These are phyloP conservation scores for Cladosporium sp. DNA, from an alignment of 2,329 filamentous ascomycete species.

Conservation along the genomic window DNA sequence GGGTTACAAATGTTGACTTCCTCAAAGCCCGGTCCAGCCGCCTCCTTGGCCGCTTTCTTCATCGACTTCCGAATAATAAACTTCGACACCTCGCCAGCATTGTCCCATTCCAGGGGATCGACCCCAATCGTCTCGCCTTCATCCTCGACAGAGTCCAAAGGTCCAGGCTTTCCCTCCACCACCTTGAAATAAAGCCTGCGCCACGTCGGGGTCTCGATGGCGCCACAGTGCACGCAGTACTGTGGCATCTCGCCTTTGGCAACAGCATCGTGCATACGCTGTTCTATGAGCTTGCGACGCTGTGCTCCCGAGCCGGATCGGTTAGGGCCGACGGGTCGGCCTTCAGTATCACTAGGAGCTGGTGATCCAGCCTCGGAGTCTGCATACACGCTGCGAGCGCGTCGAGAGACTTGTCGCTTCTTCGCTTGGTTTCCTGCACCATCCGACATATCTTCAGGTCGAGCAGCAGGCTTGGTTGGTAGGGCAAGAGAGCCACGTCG, in stretches of 20 bases:
- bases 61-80: slow-evolving; percentile 79
- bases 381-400: slow-evolving; percentile 11
- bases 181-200: slow-evolving; percentile 83
- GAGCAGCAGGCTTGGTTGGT: slow-evolving; percentile 23
- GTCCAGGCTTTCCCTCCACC: slow-evolving; percentile 61
- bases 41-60: slow-evolving; percentile 43
- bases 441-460: slow-evolving; percentile 11
- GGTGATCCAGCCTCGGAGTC: slow-evolving; percentile 32
- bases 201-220: slow-evolving; percentile 95
- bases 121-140: slow-evolving; percentile 70
- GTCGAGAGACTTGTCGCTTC: slow-evolving; percentile 9
- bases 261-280: slow-evolving; percentile 54
- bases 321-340: slow-evolving; percentile 19
- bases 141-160: slow-evolving; percentile 65
- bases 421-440: slow-evolving; percentile 13
- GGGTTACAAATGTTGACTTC: slow-evolving; percentile 84
- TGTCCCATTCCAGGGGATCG: slow-evolving; percentile 58
- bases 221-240: slow-evolving; percentile 87
- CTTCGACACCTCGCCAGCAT: slow-evolving; percentile 51
- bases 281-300: slow-evolving; percentile 60
- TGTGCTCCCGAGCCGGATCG: slow-evolving; percentile 48
- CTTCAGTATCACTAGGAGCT: slow-evolving; percentile 30
- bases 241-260: slow-evolving; percentile 77
- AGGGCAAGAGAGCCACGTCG: slow-evolving; percentile 31
- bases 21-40: slow-evolving; percentile 47